phyloP scores from a whole-genome alignment of 371 early-diverging fungal genomes.

The Saksenaea oblongispora region DNA sequence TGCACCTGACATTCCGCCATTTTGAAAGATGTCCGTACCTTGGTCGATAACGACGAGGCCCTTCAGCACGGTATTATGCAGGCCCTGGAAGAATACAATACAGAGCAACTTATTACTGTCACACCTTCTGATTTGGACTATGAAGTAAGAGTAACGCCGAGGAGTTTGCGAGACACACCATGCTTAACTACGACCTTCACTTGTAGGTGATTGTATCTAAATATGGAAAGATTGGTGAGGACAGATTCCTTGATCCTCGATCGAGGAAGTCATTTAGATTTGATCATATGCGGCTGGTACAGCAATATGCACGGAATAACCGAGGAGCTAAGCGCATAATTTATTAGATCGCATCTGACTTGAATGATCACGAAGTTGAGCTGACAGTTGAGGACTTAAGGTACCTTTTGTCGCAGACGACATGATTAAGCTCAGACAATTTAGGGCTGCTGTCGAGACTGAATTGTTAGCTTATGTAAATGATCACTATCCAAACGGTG shows the following conservation, averaged over 20 bases:
- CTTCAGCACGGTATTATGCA: slow-evolving; percentile 72
- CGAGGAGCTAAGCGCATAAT: background rate
- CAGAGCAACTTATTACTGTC: slow-evolving; percentile 77
- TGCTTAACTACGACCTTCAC: background rate
- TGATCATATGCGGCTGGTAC: slow-evolving; percentile 75
- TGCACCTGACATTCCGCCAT: slow-evolving; percentile 1
- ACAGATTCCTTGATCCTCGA: slow-evolving; percentile 75
- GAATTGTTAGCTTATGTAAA: slow-evolving; percentile 62
- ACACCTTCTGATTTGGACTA: slow-evolving; percentile 63
- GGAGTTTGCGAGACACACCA: background rate
- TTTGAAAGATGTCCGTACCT: slow-evolving; percentile 79
- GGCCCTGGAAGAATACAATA: slow-evolving; percentile 83
- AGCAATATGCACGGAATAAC: background rate
- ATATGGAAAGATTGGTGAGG: slow-evolving; percentile 63
- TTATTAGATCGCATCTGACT: slow-evolving; percentile 54
- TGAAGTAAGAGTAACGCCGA: slow-evolving; percentile 44
- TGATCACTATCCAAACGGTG: slow-evolving; percentile 83
- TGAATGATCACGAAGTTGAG: slow-evolving; percentile 57
- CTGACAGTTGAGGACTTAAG: slow-evolving; percentile 54
- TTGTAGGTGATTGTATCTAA: slow-evolving; percentile 75
- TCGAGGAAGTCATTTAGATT: slow-evolving; percentile 67
- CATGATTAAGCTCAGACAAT: background rate
- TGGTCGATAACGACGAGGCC: slow-evolving; percentile 81
- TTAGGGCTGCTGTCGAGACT: slow-evolving; percentile 63
- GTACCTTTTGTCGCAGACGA: slow-evolving; percentile 16